Conservation (phyloP, 208 protist genomes). For the Phytomonas serpens region DNA sequence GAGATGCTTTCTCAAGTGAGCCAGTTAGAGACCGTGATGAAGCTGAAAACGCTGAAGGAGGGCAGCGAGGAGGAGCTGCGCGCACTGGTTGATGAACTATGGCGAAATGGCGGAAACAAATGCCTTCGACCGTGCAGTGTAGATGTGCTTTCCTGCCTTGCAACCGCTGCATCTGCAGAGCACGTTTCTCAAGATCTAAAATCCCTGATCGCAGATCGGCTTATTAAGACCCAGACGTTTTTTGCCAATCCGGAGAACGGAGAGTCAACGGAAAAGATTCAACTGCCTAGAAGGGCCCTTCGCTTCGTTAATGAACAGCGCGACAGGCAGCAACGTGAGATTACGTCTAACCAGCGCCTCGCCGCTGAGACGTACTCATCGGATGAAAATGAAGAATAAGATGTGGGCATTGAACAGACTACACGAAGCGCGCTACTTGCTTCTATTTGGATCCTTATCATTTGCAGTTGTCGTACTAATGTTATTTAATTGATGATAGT, state of each 20-base stretch:
- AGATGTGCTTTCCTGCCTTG: slow-evolving; percentile 75
- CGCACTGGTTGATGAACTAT: slow-evolving; percentile 38
- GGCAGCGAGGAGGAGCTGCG: slow-evolving; percentile 25
- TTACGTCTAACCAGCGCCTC: slow-evolving; percentile 14
- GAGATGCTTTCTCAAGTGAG: slow-evolving; percentile 34
- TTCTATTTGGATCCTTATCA: neutral
- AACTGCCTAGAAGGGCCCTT: slow-evolving; percentile 64
- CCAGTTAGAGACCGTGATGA: slow-evolving; percentile 73
- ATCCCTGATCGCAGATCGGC: slow-evolving; percentile 30
- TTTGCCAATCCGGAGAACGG: slow-evolving; percentile 2
- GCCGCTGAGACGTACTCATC: neutral
- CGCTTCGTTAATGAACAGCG: slow-evolving; percentile 58
- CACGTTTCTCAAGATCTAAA: slow-evolving; percentile 31
- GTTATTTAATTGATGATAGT: neutral
- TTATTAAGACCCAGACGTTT: slow-evolving; percentile 43
- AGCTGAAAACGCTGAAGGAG: slow-evolving; percentile 43
- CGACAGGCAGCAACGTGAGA: slow-evolving; percentile 43
- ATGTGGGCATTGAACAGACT: neutral
- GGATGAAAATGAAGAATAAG: neutral
- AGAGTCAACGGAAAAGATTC: slow-evolving; percentile 7
- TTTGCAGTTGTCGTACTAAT: neutral
- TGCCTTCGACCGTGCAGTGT: slow-evolving; percentile 52
- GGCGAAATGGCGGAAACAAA: slow-evolving; percentile 25
- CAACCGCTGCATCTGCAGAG: slow-evolving; percentile 25
- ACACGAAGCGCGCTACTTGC: neutral